Base-by-base conservation (phyloP, 495 filamentous ascomycete genomes). In the Aspergillus panamensis region DNA sequence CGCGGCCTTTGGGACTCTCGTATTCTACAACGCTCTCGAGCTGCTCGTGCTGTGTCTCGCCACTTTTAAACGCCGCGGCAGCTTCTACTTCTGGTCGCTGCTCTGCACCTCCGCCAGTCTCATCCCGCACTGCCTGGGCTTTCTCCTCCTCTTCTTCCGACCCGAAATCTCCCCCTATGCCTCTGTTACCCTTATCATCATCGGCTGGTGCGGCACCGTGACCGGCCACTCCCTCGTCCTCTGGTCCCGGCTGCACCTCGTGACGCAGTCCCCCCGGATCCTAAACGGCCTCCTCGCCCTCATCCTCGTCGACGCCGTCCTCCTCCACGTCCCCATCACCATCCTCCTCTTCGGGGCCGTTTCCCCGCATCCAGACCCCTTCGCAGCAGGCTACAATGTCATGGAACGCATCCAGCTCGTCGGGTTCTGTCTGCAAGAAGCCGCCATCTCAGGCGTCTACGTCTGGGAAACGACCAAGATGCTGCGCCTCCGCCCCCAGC, bases 391-490 rank as follows among this genome's bases (percentile, higher is more conserved):
- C 0, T 85, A 82, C 61, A 67, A 73, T 8, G 64, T 80, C 30
- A 77, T 80, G 64, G 82, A 84, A 49, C 76, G 75, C 2, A 69
- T 80, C 6, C 78, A 85, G 62, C 70, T 85, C 30, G 70, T 76
- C 3, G 77, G 69, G 2, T 83, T 85, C 66, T 78, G 73, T 49
- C 45, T 82, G 8, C 83, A 85, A 62, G 83, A 85, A 62, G 57
- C 77, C 33, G 66, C 80, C 20, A 76, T 86, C 19, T 85, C 84
- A 1, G 75, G 75, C 1, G 62, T 84, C 3, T 87, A 84, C 57
- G 70, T 86, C 8, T 79, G 70, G 69, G 79, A 80, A 53, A 81
- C 77, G 4, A 65, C 67, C 7, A 75, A 67, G 43, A 60, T 83
- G 14, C 69, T 84, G 0, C 70, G 71, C 21, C 69, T 76, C 17